phyloP scores from a whole-genome alignment of 306 rosid genomes.

The Sphenostylis stenocarpa region DNA sequence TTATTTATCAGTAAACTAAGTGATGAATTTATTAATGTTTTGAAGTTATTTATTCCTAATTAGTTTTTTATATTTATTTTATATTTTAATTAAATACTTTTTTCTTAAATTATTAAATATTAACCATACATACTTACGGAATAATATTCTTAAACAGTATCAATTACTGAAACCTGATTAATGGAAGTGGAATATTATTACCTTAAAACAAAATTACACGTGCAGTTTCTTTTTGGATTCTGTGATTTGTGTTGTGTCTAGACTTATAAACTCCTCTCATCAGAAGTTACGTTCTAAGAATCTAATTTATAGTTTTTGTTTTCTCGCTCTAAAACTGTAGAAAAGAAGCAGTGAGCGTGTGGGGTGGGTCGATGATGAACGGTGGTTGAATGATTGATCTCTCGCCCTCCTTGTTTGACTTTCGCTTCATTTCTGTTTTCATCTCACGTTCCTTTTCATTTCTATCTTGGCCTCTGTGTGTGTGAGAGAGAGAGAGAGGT shows the following conservation, averaged over 20 bases:
- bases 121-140: no score
- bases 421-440: slow-evolving; percentile 7
- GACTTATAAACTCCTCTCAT: no score
- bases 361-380: slow-evolving; percentile 17
- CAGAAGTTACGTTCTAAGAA: neutral
- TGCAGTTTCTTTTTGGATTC: neutral
- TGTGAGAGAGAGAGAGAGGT: neutral
- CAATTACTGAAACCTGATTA: neutral
- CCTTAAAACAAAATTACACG: neutral
- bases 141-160: neutral
- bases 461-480: neutral
- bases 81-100: no score
- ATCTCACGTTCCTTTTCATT: neutral
- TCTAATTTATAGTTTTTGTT: neutral
- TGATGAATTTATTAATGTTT: no score
- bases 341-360: slow-evolving; percentile 5
- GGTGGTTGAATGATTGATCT: slow-evolving; percentile 28
- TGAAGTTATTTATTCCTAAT: no score
- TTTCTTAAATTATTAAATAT: no score
- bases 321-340: neutral
- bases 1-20: no score
- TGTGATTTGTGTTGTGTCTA: neutral
- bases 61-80: no score
- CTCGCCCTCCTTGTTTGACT: slow-evolving; percentile 50
- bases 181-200: neutral